phyloP scores from a whole-genome alignment of 768 basidiomycete genomes.

The Gloeopeniophorella convolvens region DNA sequence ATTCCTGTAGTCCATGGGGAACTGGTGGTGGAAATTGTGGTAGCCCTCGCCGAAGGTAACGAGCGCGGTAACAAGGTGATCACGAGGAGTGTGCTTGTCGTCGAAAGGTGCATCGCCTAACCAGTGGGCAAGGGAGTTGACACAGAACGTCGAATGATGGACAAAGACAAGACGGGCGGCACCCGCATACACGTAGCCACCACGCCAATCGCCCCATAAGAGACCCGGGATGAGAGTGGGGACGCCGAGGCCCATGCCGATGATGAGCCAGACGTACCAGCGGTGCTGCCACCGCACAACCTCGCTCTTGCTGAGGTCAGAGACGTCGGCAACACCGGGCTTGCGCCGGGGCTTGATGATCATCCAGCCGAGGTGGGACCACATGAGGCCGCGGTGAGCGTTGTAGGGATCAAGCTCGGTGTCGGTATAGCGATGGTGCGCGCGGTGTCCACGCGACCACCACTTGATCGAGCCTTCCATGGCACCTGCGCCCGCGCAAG shows the following conservation, averaged over 20 bases:
- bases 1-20: conserved; percentile 97
- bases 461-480: conserved; percentile 97
- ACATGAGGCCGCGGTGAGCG: conserved; percentile 82
- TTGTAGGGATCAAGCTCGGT: conserved; percentile 96
- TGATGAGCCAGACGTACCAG: conserved; percentile 64
- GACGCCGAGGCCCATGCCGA: conserved; percentile 63
- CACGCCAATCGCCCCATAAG: conserved; percentile 78
- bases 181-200: conserved; percentile 84
- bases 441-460: conserved; percentile 98
- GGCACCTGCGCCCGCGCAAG: conserved; percentile 83
- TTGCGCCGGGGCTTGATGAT: conserved; percentile 82
- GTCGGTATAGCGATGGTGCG: conserved; percentile 95
- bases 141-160: conserved; percentile 94
- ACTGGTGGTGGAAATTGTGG: conserved; percentile 97
- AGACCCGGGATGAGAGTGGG: conserved; percentile 76
- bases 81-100: conserved; percentile 89
- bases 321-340: conserved; percentile 86
- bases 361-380: conserved; percentile 93
- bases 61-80: conserved; percentile 84
- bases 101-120: conserved; percentile 90
- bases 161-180: conserved; percentile 76
- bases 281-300: conserved; percentile 86
- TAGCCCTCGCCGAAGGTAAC: conserved; percentile 94
- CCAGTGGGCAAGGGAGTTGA: conserved; percentile 96
- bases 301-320: conserved; percentile 73